Conservation (phyloP, 805 yeast genomes). For the Pichia rugopelliculosa region DNA sequence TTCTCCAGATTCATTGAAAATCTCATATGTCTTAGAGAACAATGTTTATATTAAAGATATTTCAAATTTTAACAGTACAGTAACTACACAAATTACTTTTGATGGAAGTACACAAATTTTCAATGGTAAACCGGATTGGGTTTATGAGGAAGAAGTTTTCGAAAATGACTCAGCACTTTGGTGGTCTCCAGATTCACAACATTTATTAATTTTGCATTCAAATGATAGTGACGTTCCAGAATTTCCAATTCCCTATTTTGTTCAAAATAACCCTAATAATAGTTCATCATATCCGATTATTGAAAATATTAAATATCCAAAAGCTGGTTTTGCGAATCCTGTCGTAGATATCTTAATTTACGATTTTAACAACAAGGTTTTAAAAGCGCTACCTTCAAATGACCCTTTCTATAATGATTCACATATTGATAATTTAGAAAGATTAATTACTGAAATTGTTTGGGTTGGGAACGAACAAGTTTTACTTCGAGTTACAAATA, state of each 20-base stretch:
- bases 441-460: slow-evolving; percentile 56
- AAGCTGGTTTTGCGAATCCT: slow-evolving; percentile 77
- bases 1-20: slow-evolving; percentile 61
- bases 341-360: slow-evolving; percentile 46
- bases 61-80: slow-evolving; percentile 15
- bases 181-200: slow-evolving; percentile 81
- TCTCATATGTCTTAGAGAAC: slow-evolving; percentile 64
- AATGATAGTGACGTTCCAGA: slow-evolving; percentile 71
- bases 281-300: slow-evolving; percentile 50
- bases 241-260: slow-evolving; percentile 69
- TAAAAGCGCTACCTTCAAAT: slow-evolving; percentile 17
- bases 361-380: slow-evolving; percentile 25
- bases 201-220: slow-evolving; percentile 54
- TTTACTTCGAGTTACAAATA: slow-evolving; percentile 51
- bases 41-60: slow-evolving; percentile 54
- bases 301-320: slow-evolving; percentile 66
- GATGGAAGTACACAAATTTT: slow-evolving; percentile 69
- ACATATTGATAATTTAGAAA: slow-evolving; percentile 34
- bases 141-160: slow-evolving; percentile 84
- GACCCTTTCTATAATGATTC: slow-evolving; percentile 37
- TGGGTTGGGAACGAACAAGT: slow-evolving; percentile 58
- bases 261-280: slow-evolving; percentile 36
- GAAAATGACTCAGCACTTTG: slow-evolving; percentile 64
- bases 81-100: slow-evolving; percentile 44
- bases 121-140: slow-evolving; percentile 93